Evolutionary conservation across 2,329 filamentous ascomycete genomes (phyloP), one percentile per base, ranked within the genome.

Genomic region (Fusarium sororula): DNA sequence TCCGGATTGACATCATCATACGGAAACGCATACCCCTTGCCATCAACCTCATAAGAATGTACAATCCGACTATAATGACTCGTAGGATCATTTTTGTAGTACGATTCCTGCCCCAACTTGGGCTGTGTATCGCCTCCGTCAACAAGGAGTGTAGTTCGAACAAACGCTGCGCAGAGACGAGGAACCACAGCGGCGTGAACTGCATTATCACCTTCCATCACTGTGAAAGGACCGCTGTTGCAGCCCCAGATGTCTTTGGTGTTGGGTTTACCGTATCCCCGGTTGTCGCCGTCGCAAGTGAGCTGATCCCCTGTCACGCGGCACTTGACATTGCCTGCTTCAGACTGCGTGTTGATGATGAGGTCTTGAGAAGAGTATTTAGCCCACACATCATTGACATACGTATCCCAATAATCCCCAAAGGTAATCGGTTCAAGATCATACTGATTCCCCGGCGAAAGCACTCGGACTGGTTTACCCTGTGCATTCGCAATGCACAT

Each of bases 1-100:
- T 85, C 83, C 0, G 90, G 87, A 62, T 89, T 88, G 24, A 93
- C 91, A 78, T 93, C 91, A 76, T 93, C 91, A 74, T 92, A 93
- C 0, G 91, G 85, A 77, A 92, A 93, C 1, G 89, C 88, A 77
- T 93, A 93, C 0, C 91, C 91, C 50, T 84, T 82, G 3, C 87
- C 86, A 78, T 92, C 90, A 9, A 86, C 77, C 81, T 91, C 89
- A 56, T 88, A 85, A 42, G 85, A 80, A 80, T 93, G 91, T 6
- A 93, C 85, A 44, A 92, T 83, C 14, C 89, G 84, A 37, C 88
- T 83, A 77, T 91, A 93, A 77, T 92, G 90, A 75, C 82, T 85
- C 17, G 85, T 86, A 1, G 85, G 83, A 51, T 81, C 72, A n/a
- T 35, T 66, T 6, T 78, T 80, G 78, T 90, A 89, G 80, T 88